A percentile compares a stretch with the other conserved stretches of the same genome.
Evolutionary conservation across 2,329 filamentous ascomycete species (phyloP).

Genomic region (Alternaria sp.): DNA sequence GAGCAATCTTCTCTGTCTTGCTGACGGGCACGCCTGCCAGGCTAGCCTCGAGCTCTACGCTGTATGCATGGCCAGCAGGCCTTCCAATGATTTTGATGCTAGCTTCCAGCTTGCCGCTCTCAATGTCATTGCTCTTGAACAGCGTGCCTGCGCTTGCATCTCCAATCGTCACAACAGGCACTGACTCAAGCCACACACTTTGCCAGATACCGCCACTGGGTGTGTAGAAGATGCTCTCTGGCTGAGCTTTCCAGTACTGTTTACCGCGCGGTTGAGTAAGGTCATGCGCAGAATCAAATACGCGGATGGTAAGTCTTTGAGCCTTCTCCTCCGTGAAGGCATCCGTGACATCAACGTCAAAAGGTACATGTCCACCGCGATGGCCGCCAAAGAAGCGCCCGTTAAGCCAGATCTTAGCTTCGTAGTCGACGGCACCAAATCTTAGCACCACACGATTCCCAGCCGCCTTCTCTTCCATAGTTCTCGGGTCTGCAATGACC

Average conservation of each 20-base stretch:
- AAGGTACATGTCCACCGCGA: conserved; percentile 65
- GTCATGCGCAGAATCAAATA: conserved; percentile 69
- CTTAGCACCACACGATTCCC: conserved; percentile 57
- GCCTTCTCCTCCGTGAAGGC: conserved; percentile 27
- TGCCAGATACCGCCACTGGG: conserved; percentile 66
- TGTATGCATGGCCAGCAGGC: conserved; percentile 54
- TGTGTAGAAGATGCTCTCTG: conserved; percentile 67
- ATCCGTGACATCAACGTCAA: conserved; percentile 64
- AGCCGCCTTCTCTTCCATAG: conserved; percentile 48
- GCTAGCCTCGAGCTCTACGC: conserved; percentile 61
- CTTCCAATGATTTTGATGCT: conserved; percentile 59
- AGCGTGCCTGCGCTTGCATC: conserved; percentile 66
- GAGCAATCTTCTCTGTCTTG: conserved; percentile 50
- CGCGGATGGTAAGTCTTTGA: conserved; percentile 60
- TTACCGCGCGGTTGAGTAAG: conserved; percentile 71
- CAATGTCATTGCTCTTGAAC: conserved; percentile 61
- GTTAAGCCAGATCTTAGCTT: conserved; percentile 64
- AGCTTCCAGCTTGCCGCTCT: conserved; percentile 59
- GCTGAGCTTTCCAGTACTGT: conserved; percentile 68
- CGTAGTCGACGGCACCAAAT: conserved; percentile 69
- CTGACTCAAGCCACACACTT: conserved; percentile 63
- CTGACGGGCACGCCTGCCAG: conserved; percentile 58
- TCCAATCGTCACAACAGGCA: conserved; percentile 60
- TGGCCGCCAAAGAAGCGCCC: conserved; percentile 62
- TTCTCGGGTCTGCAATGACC: conserved; percentile 58